These are phyloP conservation scores for Dorcoceras hygrometricum DNA, from an alignment of 257 asterid species.

Conservation along the genomic window DNA sequence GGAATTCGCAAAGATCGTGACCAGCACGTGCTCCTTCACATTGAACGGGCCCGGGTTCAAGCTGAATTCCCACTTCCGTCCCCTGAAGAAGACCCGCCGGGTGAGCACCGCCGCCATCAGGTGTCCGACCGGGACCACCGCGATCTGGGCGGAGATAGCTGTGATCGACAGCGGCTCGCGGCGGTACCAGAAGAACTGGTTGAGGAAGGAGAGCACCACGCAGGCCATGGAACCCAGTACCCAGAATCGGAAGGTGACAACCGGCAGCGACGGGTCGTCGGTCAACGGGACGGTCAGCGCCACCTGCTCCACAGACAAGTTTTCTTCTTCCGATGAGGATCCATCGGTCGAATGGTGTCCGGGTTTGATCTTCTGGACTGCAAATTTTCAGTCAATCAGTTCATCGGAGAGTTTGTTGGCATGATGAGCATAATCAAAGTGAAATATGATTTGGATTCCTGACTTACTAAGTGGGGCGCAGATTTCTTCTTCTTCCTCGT, in stretches of 20 bases:
- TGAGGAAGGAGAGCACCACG: conserved; percentile 75
- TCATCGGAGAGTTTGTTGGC: background rate
- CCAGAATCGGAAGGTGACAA: conserved; percentile 83
- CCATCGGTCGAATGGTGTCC: conserved; percentile 19
- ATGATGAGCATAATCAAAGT: background rate
- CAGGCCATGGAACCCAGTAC: conserved; percentile 60
- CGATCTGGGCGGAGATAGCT: conserved; percentile 84
- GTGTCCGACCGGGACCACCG: conserved; percentile 87
- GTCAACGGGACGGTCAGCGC: conserved; percentile 74
- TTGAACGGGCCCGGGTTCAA: conserved; percentile 77
- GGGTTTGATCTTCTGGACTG: conserved; percentile 32
- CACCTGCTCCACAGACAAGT: conserved; percentile 73
- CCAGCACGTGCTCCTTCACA: conserved; percentile 84
- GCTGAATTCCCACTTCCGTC: conserved; percentile 55
- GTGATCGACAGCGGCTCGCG: conserved; percentile 79
- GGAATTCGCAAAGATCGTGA: conserved; percentile 80
- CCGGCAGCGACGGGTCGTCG: conserved; percentile 65
- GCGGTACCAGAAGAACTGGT: conserved; percentile 91
- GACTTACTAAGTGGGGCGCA: conserved; percentile 42
- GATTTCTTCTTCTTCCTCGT: conserved; percentile 31
- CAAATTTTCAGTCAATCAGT: conserved; percentile 9
- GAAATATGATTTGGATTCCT: background rate
- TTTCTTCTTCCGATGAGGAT: conserved; percentile 36
- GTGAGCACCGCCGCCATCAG: conserved; percentile 62
- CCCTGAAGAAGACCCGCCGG: conserved; percentile 56